Conservation (phyloP, 2,329 filamentous ascomycete genomes). For the Phyllosticta citribraziliensis region DNA sequence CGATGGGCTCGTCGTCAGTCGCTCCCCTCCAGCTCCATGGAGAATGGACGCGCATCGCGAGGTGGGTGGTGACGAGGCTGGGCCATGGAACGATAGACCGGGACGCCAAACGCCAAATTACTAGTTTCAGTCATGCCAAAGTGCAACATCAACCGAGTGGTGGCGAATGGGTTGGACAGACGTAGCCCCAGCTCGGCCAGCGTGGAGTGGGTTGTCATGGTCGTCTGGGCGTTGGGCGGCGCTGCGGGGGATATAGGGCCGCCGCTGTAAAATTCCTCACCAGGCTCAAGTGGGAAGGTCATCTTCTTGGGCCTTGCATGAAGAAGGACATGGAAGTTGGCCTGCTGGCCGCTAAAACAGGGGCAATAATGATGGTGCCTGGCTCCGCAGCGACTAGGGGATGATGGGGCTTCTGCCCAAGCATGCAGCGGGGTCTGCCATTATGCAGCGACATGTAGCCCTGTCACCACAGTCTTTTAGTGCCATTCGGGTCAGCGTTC, state of each 20-base stretch:
- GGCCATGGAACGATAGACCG: neutral
- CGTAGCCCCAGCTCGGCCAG: neutral
- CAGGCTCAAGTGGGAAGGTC: neutral
- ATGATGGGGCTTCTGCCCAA: neutral
- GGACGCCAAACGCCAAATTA: neutral
- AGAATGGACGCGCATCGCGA: neutral
- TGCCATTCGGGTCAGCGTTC: neutral
- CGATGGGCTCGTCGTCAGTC: neutral
- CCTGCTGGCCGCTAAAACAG: neutral
- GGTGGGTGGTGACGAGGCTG: neutral
- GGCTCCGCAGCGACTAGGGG: neutral
- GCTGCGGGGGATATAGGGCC: neutral
- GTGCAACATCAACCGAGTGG: neutral
- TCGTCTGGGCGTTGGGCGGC: neutral
- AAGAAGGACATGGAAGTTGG: neutral
- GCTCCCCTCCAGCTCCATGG: neutral
- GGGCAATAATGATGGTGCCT: neutral
- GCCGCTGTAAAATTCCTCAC: neutral
- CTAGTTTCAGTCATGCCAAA: neutral
- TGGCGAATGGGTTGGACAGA: neutral
- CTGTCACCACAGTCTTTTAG: neutral
- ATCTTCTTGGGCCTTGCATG: neutral
- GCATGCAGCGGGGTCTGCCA: neutral
- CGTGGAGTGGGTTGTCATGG: neutral
- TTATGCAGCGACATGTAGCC: neutral